Evolutionary conservation across 352 stramenopile genomes (phyloP), one percentile per base, ranked within the genome.

Genomic region (Pythium volutum): DNA sequence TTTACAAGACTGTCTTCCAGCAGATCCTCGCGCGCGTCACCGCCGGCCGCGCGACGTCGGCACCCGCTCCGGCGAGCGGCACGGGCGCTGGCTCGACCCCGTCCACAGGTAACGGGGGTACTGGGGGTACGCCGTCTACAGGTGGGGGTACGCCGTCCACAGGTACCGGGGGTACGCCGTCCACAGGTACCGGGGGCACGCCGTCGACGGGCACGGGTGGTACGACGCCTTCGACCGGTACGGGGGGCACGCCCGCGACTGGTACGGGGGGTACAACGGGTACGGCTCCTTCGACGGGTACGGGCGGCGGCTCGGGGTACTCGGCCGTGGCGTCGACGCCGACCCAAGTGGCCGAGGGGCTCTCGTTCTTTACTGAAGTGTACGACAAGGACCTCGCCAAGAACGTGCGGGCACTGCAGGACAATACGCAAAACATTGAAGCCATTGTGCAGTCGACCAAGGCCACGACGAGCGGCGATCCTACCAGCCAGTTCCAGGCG

Each of bases 361-460:
- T 80, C 49, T 27, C 72, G 66, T 73, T 79, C 68, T 75, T 80
- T 51, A 70, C 69, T 16, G 47, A 80, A 43, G 82, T 82, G 31
- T 89, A 89, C 67, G 75, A 86, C 63, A 41, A 59, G 20, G 41
- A 49, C n/a, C 55, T 86, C 45, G 79, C 77, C 29, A 50, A 66
- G n/a, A 78, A 75, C 42, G 69, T 89, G 5, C 47, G 69, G 33
- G 76, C 71, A 23, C 66, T 89, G 39, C 63, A 69, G 34, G 73
- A 82, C 45, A 85, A 87, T 66, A 76, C 69, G 22, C 58, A 66
- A 23, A 81, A 76, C 29, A 43, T 88, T 10, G 68, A 86, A 55
- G 80, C 76, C 34, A 77, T 88, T 22, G 78, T 90, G 43, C 38
- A 84, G 67, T 87, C 78, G 33, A 74, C 81, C 62, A 96, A 96